Conservation (phyloP, 1,284 basidiomycete genomes). For the Papiliotrema fonsecae region DNA sequence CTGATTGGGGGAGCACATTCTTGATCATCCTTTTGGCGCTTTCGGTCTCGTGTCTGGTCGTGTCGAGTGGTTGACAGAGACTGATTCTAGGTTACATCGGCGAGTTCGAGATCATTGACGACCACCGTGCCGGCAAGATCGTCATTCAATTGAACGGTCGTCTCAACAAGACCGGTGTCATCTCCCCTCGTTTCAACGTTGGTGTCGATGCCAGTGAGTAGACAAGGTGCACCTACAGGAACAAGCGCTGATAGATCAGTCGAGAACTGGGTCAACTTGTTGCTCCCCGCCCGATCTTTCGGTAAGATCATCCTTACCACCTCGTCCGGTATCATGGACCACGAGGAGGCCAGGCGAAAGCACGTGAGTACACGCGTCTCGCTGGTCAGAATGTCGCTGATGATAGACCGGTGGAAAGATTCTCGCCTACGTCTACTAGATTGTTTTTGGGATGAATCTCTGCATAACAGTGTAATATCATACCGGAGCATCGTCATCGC, state of each 20-base stretch:
- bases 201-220: constrained; percentile 86
- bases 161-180: constrained; percentile 98
- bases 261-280: constrained; percentile 67
- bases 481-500: neutral
- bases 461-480: neutral
- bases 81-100: constrained; percentile 81
- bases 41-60: neutral
- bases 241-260: constrained; percentile 17
- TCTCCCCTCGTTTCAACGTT: constrained; percentile 97
- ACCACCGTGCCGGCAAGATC: constrained; percentile 98
- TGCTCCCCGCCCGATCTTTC: constrained; percentile 91
- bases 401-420: constrained; percentile 52
- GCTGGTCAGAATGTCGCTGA: neutral
- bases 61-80: neutral
- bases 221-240: constrained; percentile 59
- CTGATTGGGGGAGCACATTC: constrained; percentile 43
- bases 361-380: constrained; percentile 55
- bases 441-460: constrained; percentile 13
- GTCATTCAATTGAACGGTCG: constrained; percentile 98
- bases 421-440: constrained; percentile 51
- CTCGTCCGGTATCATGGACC: constrained; percentile 97
- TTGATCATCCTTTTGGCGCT: neutral
- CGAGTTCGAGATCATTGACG: constrained; percentile 99
- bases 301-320: constrained; percentile 94
- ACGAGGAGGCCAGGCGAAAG: constrained; percentile 98